Percentiles rank a stretch among this genome's conserved stretches.
Evolutionary conservation across 2,329 filamentous ascomycete species (phyloP).

Genomic region (Epichloe coenophiala): DNA sequence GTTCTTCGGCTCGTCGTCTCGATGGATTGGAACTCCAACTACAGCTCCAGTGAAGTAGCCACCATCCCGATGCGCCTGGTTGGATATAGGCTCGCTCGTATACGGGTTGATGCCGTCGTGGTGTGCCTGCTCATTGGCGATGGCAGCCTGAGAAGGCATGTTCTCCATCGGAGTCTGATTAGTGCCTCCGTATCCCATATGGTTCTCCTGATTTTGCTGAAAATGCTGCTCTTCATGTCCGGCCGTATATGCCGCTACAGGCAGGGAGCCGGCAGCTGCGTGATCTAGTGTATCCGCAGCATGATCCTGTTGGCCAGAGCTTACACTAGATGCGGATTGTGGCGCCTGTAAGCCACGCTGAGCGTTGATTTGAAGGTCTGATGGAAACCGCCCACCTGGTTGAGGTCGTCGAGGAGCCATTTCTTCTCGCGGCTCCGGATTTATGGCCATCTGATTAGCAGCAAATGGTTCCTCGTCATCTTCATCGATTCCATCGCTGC

Average conservation of each 20-base stretch:
- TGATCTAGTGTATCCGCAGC: constrained; percentile 42
- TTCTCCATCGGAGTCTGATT: constrained; percentile 32
- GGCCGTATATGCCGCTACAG: constrained; percentile 19
- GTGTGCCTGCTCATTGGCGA: constrained; percentile 35
- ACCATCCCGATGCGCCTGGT: constrained; percentile 7
- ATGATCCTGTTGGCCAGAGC: constrained; percentile 42
- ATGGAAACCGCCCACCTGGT: constrained; percentile 94
- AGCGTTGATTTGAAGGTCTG: constrained; percentile 72
- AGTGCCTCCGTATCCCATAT: constrained; percentile 32
- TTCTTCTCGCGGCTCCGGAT: constrained; percentile 35
- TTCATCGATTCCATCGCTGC: constrained; percentile 67
- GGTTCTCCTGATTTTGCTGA: constrained; percentile 4
- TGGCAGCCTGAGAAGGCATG: constrained; percentile 35
- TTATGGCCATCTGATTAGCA: constrained; percentile 30
- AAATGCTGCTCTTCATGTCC: constrained; percentile 10
- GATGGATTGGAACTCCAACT: constrained; percentile 5
- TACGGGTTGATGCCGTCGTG: constrained; percentile 46
- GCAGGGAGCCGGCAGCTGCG: constrained; percentile 42
- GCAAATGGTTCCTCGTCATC: constrained; percentile 53
- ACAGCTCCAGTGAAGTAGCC: constrained; percentile 11
- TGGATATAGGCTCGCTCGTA: constrained; percentile 29
- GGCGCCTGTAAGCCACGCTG: constrained; percentile 68
- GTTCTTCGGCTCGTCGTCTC: constrained; percentile 7
- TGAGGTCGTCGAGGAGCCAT: constrained; percentile 53
- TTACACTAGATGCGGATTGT: constrained; percentile 69